These are phyloP conservation scores for grape (Vitis vinifera) DNA, from an alignment of 164 flowering plant species.

Conservation along the genomic window ASM3070453v1 NC_081814.1:11930501-11931000, in stretches of 20 bases:
- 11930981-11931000: conserved; percentile 52
- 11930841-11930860: conserved; percentile 63
- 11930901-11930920: conserved; percentile 74
- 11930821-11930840: conserved; percentile 62
- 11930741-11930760: conserved; percentile 76
- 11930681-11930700: conserved; percentile 73
- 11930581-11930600: conserved; percentile 74
- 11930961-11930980: conserved; percentile 83
- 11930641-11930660: conserved; percentile 73
- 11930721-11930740: conserved; percentile 48
- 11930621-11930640: conserved; percentile 72
- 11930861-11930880: conserved; percentile 89
- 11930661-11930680: conserved; percentile 74
- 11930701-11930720: conserved; percentile 72
- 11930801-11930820: conserved; percentile 83
- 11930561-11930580: conserved; percentile 56
- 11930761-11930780: conserved; percentile 76
- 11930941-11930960: conserved; percentile 56
- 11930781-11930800: conserved; percentile 88
- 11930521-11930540: conserved; percentile 71
- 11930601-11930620: conserved; percentile 60
- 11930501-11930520: conserved; percentile 56
- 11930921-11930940: conserved; percentile 44
- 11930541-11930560: conserved; percentile 76
- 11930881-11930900: conserved; percentile 94